Conservation (phyloP, 1,284 basidiomycete species). For the Austroboletus novae-zelandiae region DNA sequence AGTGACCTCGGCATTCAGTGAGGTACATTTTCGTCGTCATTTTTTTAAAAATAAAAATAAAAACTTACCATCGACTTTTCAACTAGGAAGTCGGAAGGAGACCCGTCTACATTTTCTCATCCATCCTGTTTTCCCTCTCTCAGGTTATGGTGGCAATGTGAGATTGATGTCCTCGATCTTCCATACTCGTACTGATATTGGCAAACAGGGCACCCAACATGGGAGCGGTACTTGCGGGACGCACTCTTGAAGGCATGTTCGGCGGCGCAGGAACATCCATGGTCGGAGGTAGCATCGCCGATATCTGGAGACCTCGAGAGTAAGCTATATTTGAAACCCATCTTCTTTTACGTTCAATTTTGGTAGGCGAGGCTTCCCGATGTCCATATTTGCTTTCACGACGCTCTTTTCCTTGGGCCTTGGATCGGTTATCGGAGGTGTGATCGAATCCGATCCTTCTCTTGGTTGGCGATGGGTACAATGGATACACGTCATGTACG, state of each 20-base stretch:
- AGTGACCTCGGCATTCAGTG: constrained; percentile 45
- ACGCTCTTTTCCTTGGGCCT: constrained; percentile 49
- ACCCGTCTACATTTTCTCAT: constrained; percentile 44
- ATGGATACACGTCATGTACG: constrained; percentile 43
- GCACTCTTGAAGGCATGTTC: constrained; percentile 25
- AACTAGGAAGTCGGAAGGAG: constrained; percentile 45
- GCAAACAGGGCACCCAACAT: constrained; percentile 30
- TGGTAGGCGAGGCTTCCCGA: constrained; percentile 52
- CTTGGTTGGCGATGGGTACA: constrained; percentile 68
- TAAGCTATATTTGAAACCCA: constrained; percentile 3
- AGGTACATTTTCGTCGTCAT: constrained; percentile 22
- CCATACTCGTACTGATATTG: neutral
- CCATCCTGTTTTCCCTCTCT: constrained; percentile 36
- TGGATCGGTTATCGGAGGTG: constrained; percentile 53
- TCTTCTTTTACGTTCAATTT: neutral
- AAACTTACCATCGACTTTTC: neutral
- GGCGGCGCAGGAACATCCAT: constrained; percentile 56
- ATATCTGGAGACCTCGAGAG: constrained; percentile 34
- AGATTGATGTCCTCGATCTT: constrained; percentile 15
- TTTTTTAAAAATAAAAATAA: neutral
- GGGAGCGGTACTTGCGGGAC: constrained; percentile 16
- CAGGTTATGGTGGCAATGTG: constrained; percentile 41
- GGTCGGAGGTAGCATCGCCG: constrained; percentile 62
- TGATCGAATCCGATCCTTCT: constrained; percentile 48
- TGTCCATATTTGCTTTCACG: constrained; percentile 49